Evolutionary conservation across 2,329 filamentous ascomycete species (phyloP).

Genomic region (Beauveria bassiana): DNA sequence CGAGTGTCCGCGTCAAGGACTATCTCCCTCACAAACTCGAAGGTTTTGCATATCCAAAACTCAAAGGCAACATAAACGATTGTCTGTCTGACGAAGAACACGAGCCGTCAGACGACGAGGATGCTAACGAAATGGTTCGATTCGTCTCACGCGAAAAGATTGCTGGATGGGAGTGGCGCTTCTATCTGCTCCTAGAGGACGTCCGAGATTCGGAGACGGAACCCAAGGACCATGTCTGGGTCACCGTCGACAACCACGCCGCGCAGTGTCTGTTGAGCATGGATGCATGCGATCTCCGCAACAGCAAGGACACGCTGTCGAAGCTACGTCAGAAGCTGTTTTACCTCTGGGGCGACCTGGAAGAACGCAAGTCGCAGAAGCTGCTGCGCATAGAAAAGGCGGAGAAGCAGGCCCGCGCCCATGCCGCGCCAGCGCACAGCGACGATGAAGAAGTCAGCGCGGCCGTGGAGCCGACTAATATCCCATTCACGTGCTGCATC

Average conservation of each 20-base stretch:
- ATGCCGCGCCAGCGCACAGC: constrained; percentile 30
- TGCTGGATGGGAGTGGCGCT: constrained; percentile 70
- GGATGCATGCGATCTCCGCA: constrained; percentile 47
- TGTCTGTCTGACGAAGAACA: constrained; percentile 35
- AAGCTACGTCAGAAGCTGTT: constrained; percentile 63
- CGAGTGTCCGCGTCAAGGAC: constrained; percentile 70
- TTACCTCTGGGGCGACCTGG: constrained; percentile 77
- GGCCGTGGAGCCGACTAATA: constrained; percentile 34
- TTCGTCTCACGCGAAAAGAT: constrained; percentile 19
- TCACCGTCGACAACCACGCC: constrained; percentile 54
- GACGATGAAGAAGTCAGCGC: constrained; percentile 22
- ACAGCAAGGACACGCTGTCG: constrained; percentile 39
- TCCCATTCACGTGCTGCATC: constrained; percentile 63
- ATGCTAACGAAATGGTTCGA: constrained; percentile 17
- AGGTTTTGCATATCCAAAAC: constrained; percentile 56
- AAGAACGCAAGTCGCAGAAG: constrained; percentile 54
- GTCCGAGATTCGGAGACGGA: constrained; percentile 29
- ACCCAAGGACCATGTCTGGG: constrained; percentile 49
- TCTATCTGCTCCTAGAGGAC: constrained; percentile 72
- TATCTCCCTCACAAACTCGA: constrained; percentile 64
- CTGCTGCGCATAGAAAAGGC: constrained; percentile 22
- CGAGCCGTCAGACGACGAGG: constrained; percentile 16
- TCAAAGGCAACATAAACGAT: constrained; percentile 37
- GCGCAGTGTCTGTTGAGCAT: constrained; percentile 41
- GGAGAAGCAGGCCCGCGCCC: constrained; percentile 16